A percentile compares a stretch with the other conserved stretches of the same genome.
Evolutionary conservation across 257 asterid genomes (phyloP).

Genomic region (Penstemon newberryi): DNA sequence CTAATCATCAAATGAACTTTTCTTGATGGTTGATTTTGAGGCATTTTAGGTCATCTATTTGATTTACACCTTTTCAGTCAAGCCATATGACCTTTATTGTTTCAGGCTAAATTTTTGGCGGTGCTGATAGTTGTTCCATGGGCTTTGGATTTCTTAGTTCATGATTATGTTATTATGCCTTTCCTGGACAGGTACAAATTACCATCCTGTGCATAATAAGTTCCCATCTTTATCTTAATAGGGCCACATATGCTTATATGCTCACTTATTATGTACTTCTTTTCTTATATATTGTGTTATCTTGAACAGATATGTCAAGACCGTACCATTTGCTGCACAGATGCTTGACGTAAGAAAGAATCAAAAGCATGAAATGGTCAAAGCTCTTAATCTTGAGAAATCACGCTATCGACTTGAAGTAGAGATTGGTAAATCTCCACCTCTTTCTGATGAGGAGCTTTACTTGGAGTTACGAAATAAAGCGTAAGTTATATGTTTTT

Average conservation of each 20-base stretch:
- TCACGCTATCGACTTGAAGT: conserved; percentile 91
- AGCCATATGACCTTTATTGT: no score
- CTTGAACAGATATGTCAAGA: conserved; percentile 81
- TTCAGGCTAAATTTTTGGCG: conserved; percentile 95
- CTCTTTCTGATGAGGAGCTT: conserved; percentile 85
- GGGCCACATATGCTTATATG: no score
- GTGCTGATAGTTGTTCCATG: conserved; percentile 75
- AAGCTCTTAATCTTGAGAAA: conserved; percentile 71
- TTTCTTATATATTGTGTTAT: conserved; percentile 15
- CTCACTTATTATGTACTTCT: no score
- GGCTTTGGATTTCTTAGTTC: conserved; percentile 84
- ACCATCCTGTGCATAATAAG: not conserved
- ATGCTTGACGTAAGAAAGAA: conserved; percentile 77
- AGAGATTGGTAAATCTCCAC: conserved; percentile 97
- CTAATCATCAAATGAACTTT: no score
- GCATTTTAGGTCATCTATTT: no score
- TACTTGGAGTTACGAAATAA: conserved; percentile 71
- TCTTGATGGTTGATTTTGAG: no score
- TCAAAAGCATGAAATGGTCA: conserved; percentile 84
- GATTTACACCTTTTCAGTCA: no score
- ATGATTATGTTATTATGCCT: conserved; percentile 90
- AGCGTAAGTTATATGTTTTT: conserved; percentile 58
- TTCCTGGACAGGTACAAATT: conserved; percentile 83
- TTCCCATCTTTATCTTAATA: not conserved
- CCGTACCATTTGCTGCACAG: conserved; percentile 90